Conservation (phyloP, 441 rosid species). For the Heliophila coronopifolia region DNA sequence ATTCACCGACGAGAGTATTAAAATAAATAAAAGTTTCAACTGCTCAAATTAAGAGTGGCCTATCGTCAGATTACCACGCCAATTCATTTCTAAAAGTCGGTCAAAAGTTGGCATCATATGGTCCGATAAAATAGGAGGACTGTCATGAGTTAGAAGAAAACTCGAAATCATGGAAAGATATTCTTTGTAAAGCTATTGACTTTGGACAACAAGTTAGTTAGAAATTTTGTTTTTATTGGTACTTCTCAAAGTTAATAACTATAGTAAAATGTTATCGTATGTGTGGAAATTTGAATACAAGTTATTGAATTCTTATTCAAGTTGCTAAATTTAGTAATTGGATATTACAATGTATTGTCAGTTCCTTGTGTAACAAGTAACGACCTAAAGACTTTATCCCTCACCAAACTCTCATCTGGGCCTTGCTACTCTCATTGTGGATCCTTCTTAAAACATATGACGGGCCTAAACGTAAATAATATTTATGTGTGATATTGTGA, state of each 20-base stretch:
- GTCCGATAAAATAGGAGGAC: too few species aligned
- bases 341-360: neutral
- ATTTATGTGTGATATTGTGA: too few species aligned
- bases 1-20: neutral
- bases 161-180: constrained; percentile 14
- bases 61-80: neutral
- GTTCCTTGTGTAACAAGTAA: constrained; percentile 4
- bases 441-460: neutral
- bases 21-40: constrained; percentile 6
- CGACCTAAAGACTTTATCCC: neutral
- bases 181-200: constrained; percentile 12
- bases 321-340: constrained; percentile 10
- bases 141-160: too few species aligned
- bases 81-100: neutral
- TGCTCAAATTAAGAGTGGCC: neutral
- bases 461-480: too few species aligned
- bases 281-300: constrained; percentile 27
- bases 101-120: neutral
- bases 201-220: constrained; percentile 2
- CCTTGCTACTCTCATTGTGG: neutral
- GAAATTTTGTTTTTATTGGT: neutral
- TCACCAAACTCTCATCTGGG: neutral
- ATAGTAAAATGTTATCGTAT: neutral
- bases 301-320: constrained; percentile 17
- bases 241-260: neutral